phyloP scores from a whole-genome alignment of 768 basidiomycete species.

The Leccinum broughii region DNA sequence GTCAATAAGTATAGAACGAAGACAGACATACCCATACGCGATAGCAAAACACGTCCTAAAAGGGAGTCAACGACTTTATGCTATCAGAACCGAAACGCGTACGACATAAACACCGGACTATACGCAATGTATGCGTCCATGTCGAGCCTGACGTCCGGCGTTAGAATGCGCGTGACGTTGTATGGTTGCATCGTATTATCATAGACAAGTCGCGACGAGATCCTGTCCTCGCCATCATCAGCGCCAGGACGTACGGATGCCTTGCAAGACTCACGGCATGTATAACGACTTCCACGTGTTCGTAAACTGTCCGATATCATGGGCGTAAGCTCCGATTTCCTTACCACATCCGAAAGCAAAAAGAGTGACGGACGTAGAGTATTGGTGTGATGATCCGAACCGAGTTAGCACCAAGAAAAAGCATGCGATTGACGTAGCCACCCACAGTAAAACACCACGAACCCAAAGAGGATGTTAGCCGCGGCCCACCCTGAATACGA shows the following conservation, averaged over 20 bases:
- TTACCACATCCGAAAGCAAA: slow-evolving; percentile 34
- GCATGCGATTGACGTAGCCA: neutral
- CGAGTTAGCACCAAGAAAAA: slow-evolving; percentile 2
- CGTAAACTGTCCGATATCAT: slow-evolving; percentile 43
- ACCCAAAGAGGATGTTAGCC: slow-evolving; percentile 67
- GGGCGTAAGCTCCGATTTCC: neutral
- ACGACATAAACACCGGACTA: slow-evolving; percentile 60
- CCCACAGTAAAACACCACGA: slow-evolving; percentile 60
- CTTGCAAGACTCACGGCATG: slow-evolving; percentile 48
- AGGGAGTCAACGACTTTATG: neutral
- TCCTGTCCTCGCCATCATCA: slow-evolving; percentile 30
- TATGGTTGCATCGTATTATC: slow-evolving; percentile 59
- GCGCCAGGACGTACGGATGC: neutral
- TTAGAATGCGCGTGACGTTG: slow-evolving; percentile 59
- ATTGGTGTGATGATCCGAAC: slow-evolving; percentile 35
- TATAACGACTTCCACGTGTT: slow-evolving; percentile 62
- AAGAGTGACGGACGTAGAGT: slow-evolving; percentile 49
- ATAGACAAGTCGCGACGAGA: slow-evolving; percentile 62
- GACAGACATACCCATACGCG: slow-evolving; percentile 31
- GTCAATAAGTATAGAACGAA: neutral
- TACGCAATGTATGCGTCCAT: slow-evolving; percentile 52
- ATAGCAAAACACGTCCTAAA: slow-evolving; percentile 29
- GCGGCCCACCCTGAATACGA: slow-evolving; percentile 63
- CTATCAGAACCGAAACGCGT: slow-evolving; percentile 9
- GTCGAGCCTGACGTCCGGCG: slow-evolving; percentile 52